Evolutionary conservation across 768 basidiomycete genomes (phyloP).

Genomic region (Leucocoprinus birnbaumii): DNA sequence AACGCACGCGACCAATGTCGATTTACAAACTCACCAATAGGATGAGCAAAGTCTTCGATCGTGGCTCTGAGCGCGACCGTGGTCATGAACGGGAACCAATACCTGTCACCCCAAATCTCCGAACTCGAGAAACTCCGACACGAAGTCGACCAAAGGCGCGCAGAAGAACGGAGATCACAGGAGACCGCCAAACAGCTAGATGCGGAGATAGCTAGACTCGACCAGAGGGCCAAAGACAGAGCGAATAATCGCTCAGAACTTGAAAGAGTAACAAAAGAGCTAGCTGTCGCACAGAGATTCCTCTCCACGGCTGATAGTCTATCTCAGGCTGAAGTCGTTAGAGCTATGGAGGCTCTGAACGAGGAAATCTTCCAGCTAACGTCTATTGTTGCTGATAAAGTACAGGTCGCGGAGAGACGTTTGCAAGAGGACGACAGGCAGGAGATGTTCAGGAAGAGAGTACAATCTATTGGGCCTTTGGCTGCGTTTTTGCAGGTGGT

Average conservation of each 20-base stretch:
- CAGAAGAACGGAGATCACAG: background rate
- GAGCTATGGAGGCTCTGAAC: conserved; percentile 38
- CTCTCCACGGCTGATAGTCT: conserved; percentile 40
- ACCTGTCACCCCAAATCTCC: no score
- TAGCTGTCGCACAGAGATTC: conserved; percentile 39
- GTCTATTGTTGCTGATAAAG: conserved; percentile 38
- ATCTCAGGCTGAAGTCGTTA: conserved; percentile 41
- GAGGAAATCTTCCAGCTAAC: conserved; percentile 44
- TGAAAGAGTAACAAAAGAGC: conserved; percentile 30
- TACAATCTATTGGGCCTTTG: background rate
- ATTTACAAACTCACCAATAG: background rate
- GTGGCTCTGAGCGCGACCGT: background rate
- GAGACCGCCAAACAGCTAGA: background rate
- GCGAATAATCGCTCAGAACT: conserved; percentile 22
- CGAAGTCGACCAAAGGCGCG: background rate
- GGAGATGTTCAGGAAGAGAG: background rate
- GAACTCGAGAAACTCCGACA: background rate
- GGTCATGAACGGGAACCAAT: background rate
- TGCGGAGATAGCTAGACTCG: conserved; percentile 15
- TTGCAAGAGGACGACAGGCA: background rate
- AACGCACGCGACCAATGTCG: background rate
- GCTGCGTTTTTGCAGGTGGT: background rate
- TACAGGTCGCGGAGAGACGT: background rate
- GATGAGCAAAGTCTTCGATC: background rate
- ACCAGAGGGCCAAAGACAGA: conserved; percentile 18